Base-by-base conservation (phyloP, 495 filamentous ascomycete genomes). In the Cudoniella acicularis region DNA sequence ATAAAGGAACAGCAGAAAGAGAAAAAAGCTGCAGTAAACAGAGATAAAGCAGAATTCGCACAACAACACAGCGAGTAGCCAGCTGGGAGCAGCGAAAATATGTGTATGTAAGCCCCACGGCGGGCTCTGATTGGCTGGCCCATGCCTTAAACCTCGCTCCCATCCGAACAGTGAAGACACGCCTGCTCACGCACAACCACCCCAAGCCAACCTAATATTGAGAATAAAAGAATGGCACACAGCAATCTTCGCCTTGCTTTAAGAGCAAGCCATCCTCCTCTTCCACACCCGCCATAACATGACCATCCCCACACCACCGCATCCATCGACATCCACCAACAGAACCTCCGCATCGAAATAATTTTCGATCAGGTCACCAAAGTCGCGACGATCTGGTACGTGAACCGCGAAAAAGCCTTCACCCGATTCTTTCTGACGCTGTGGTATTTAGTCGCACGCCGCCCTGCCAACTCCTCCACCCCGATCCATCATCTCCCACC, bases 241-340 rank as follows among this genome's bases (percentile, higher is more conserved):
- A 9, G 18, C 43, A 46, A 46, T 4, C n/a, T 21, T 21, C 11
- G 18, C 4, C 43, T 46, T 46, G 43, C 43, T 46, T n/a, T 46
- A 8, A 48, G 6, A 50, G 23, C 48, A 50, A 50, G 21, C 20
- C 23, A 6, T 23, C 48, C 21, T 13, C 10, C 23, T 20, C 36
- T 16, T 8, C 23, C 10, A 13, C 48, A 50, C 25, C 48, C 48
- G n/a, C 48, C 21, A 24, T 24, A n/a, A 50, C 51, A 2, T 24
- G 27, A 54, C 17, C 27, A 40, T 42, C 40, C 9, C 17, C 3
- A 2, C 23, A 36, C 60, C 67, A n/a, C 67, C 67, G 25, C 65
- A 67, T 43, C 61, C 58, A 46, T 52, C 50, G 43, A 54, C 64
- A 41, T 67, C 67, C 9, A 47, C 59, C n/a, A 60, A 64, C 56